Conservation (phyloP, 2,329 filamentous ascomycete genomes). For the Pseudogymnoascus sp. region DNA sequence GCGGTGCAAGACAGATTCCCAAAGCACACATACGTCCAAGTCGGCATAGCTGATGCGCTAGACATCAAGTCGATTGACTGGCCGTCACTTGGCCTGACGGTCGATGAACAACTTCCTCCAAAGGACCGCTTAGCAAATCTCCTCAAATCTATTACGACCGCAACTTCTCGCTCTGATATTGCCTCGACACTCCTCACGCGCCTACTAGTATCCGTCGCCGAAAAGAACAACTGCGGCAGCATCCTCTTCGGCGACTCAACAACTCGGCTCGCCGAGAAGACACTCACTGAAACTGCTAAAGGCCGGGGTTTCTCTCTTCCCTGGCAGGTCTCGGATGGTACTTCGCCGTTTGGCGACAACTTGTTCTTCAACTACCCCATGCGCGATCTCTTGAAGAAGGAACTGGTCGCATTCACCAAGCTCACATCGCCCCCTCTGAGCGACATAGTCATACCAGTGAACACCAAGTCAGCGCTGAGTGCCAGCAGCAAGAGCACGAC, state of each 20-base stretch:
- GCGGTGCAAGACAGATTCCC: slow-evolving; percentile 54
- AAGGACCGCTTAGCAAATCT: slow-evolving; percentile 42
- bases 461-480: slow-evolving; percentile 27
- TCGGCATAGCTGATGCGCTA: slow-evolving; percentile 60
- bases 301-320: slow-evolving; percentile 79
- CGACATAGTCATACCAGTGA: slow-evolving; percentile 38
- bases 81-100: slow-evolving; percentile 34
- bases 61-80: slow-evolving; percentile 46
- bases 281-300: slow-evolving; percentile 82
- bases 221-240: slow-evolving; percentile 53
- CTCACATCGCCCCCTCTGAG: slow-evolving; percentile 46
- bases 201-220: slow-evolving; percentile 61
- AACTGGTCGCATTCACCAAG: slow-evolving; percentile 62
- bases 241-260: slow-evolving; percentile 82
- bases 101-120: slow-evolving; percentile 13
- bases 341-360: slow-evolving; percentile 21
- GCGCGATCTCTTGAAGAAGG: slow-evolving; percentile 76
- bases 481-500: slow-evolving; percentile 58
- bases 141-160: slow-evolving; percentile 53
- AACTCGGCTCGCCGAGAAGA: slow-evolving; percentile 77
- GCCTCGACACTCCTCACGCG: slow-evolving; percentile 63
- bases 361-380: slow-evolving; percentile 66
- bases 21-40: slow-evolving; percentile 52
- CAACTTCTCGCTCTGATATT: slow-evolving; percentile 71
- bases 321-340: slow-evolving; percentile 73